Base-by-base conservation (phyloP, 2,329 filamentous ascomycete genomes). In the Fusarium pininemorale region DNA sequence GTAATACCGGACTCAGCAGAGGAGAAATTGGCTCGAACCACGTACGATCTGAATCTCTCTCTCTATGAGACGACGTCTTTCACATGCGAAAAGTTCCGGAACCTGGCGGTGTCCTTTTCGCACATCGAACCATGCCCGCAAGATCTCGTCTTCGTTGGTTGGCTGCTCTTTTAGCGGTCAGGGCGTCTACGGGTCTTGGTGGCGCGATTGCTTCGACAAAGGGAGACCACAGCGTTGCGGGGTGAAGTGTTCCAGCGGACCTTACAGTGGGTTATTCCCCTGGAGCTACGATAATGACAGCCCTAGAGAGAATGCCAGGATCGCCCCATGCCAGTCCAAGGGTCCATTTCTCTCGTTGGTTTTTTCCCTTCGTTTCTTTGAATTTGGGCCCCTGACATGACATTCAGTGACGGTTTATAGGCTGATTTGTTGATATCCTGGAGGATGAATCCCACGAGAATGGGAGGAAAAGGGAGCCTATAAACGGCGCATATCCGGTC, bases 21-120 rank as follows among this genome's bases (percentile, higher is more conserved):
- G 44, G 59, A 45, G 70, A 66, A 63, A 72, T 63, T 63, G 50
- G 56, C 41, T 59, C 42, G 57, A 53, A 51, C 48, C 67, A 66
- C 72, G 69, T 75, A 75, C 72, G 72, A 75, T 73, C 48, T 58
- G 41, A 30, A 50, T 18, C 11, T 58, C 15, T 12, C 35, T 35
- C 14, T 58, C 15, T 15, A 38, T 58, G 56, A 51, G 56, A 58
- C 56, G 32, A 38, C 30, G 24, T 18, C 65, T 63, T 75, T 75
- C 72, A 75, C 72, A 75, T 75, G 72, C 72, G 66, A 45, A 41
- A 53, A 62, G 62, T 48, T 15, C 55, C 73, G 74, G 74, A 74
- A 70, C 56, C 73, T 72, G 70, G 70, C 70, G 70, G 70, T 69
- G 67, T 74, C 66, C 69, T 60, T 56, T 61, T 54, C 32, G 12